phyloP scores from a whole-genome alignment of 2,329 filamentous ascomycete species.

The Penicillium janthinellum region DNA sequence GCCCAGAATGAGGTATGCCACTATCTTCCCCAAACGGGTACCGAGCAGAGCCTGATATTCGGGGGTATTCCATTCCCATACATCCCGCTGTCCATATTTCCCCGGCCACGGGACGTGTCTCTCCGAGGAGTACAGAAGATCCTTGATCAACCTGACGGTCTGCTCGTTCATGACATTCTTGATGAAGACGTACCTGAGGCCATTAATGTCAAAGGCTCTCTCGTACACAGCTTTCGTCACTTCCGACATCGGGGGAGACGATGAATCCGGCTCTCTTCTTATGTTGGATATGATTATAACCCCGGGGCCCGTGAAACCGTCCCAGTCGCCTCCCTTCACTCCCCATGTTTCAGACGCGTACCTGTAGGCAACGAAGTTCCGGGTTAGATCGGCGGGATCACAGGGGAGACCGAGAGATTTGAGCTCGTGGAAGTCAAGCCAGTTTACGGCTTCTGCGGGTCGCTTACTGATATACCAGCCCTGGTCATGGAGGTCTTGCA shows the following conservation, averaged over 20 bases:
- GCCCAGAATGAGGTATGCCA: neutral
- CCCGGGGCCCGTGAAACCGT: neutral
- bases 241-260: neutral
- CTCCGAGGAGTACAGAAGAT: neutral
- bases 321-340: neutral
- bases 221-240: neutral
- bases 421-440: neutral
- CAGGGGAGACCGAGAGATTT: neutral
- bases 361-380: neutral
- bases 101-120: neutral
- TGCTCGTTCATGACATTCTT: neutral
- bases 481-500: neutral
- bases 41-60: neutral
- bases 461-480: neutral
- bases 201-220: neutral
- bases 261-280: neutral
- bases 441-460: neutral
- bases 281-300: neutral
- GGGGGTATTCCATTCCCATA: neutral
- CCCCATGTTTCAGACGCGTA: neutral
- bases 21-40: neutral
- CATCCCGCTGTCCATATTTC: neutral
- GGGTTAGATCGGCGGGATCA: neutral
- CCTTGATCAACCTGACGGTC: neutral
- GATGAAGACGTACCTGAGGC: neutral